phyloP scores from a whole-genome alignment of 2,329 filamentous ascomycete genomes.

The Fusarium euwallaceae region DNA sequence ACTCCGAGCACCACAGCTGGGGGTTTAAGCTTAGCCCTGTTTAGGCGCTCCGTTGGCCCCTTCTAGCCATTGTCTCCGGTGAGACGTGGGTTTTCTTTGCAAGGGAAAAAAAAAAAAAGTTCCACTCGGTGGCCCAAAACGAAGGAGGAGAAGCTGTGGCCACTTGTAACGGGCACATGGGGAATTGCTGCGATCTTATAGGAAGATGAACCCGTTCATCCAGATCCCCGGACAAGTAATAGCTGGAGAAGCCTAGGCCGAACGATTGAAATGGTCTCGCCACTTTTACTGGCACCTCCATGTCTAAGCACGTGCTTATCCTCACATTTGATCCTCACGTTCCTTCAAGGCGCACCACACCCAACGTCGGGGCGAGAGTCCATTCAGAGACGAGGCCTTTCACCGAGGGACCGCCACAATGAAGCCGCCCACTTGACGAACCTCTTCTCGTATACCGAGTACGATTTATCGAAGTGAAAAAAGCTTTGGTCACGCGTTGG shows the following conservation, averaged over 20 bases:
- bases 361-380: background rate
- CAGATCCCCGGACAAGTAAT: background rate
- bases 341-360: background rate
- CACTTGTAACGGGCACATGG: slow-evolving; percentile 37
- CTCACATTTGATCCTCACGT: background rate
- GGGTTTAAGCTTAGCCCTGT: slow-evolving; percentile 9
- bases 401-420: background rate
- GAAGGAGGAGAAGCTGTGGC: slow-evolving; percentile 2
- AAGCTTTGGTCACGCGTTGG: background rate
- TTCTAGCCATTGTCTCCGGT: slow-evolving; percentile 4
- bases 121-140: slow-evolving; percentile 14
- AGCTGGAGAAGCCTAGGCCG: background rate
- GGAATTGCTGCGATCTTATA: slow-evolving; percentile 29
- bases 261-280: background rate
- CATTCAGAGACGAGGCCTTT: background rate
- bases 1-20: background rate
- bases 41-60: slow-evolving; percentile 13
- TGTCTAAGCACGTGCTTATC: background rate
- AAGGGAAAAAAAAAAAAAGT: background rate
- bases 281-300: background rate
- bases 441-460: slow-evolving; percentile 1
- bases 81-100: background rate
- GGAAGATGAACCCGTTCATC: slow-evolving; percentile 17
- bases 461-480: background rate
- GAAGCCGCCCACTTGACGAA: background rate